Evolutionary conservation across 192 early-diverging fungal species (phyloP).

Genomic region (Umbelopsis sp.): DNA sequence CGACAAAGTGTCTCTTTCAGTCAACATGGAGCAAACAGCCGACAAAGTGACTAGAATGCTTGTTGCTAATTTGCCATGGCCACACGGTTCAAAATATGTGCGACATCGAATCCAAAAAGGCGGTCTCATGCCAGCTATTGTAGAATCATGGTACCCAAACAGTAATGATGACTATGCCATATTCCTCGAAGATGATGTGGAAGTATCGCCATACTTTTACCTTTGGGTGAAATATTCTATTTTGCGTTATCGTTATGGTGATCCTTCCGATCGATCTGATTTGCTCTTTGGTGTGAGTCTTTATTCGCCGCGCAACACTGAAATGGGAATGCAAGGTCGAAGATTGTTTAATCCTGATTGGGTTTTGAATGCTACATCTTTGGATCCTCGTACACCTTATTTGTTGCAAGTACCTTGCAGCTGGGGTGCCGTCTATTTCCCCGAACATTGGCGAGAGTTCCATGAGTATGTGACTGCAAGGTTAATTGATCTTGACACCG

Average conservation of each 20-base stretch:
- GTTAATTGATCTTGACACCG: constrained; percentile 52
- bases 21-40: constrained; percentile 62
- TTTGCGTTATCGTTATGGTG: constrained; percentile 58
- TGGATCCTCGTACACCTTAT: constrained; percentile 54
- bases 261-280: constrained; percentile 33
- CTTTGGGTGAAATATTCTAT: constrained; percentile 59
- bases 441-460: constrained; percentile 64
- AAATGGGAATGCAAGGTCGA: constrained; percentile 51
- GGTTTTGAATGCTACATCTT: constrained; percentile 45
- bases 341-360: constrained; percentile 51
- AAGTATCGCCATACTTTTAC: constrained; percentile 62
- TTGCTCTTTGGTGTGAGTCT: constrained; percentile 58
- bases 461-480: constrained; percentile 56
- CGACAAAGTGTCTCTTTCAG: constrained; percentile 51
- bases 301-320: constrained; percentile 59
- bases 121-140: constrained; percentile 60
- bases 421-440: constrained; percentile 68
- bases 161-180: constrained; percentile 60
- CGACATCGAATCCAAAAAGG: constrained; percentile 58
- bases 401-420: constrained; percentile 62
- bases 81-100: constrained; percentile 49
- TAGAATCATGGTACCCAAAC: constrained; percentile 61
- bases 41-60: constrained; percentile 52
- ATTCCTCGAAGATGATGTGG: constrained; percentile 64
- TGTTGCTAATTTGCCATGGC: constrained; percentile 51